A percentile compares a stretch with the other conserved stretches of the same genome.
phyloP scores from a whole-genome alignment of 371 early-diverging fungal genomes.

The Mortierella sp. region DNA sequence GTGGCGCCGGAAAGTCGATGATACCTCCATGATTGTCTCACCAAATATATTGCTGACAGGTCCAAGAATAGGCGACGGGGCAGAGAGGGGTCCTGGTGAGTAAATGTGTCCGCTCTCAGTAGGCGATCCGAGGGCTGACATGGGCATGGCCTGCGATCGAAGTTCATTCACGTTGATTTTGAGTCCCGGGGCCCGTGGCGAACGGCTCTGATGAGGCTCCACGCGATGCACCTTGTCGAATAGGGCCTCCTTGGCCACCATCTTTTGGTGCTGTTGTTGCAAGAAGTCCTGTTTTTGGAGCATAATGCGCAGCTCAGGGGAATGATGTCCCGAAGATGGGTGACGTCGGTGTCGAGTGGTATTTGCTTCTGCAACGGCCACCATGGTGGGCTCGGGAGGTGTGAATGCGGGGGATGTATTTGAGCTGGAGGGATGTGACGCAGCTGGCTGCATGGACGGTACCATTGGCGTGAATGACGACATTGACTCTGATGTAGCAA shows the following conservation, averaged over 20 bases:
- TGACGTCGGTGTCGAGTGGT: constrained; percentile 51
- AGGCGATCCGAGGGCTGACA: constrained; percentile 45
- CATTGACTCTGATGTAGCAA: constrained; percentile 40
- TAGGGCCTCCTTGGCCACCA: constrained; percentile 39
- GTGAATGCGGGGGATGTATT: constrained; percentile 36
- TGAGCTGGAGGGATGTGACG: constrained; percentile 37
- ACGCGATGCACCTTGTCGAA: constrained; percentile 26
- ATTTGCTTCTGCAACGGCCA: constrained; percentile 16
- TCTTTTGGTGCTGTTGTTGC: constrained; percentile 49
- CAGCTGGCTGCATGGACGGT: constrained; percentile 50
- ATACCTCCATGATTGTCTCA: constrained; percentile 40
- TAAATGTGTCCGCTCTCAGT: constrained; percentile 31
- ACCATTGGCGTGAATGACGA: constrained; percentile 44
- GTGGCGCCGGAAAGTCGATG: constrained; percentile 43
- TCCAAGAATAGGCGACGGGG: constrained; percentile 40
- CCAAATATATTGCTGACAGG: constrained; percentile 27
- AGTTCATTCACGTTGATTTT: constrained; percentile 49
- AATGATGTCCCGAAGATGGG: constrained; percentile 55
- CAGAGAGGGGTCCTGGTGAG: constrained; percentile 55
- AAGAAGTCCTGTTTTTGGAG: constrained; percentile 45
- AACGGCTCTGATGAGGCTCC: constrained; percentile 51
- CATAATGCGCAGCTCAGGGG: constrained; percentile 49
- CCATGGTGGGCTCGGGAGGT: constrained; percentile 21
- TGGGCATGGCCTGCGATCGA: constrained; percentile 40
- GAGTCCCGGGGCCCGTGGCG: constrained; percentile 42